phyloP scores from a whole-genome alignment of 768 basidiomycete species.

The Kockovaella imperatae region DNA sequence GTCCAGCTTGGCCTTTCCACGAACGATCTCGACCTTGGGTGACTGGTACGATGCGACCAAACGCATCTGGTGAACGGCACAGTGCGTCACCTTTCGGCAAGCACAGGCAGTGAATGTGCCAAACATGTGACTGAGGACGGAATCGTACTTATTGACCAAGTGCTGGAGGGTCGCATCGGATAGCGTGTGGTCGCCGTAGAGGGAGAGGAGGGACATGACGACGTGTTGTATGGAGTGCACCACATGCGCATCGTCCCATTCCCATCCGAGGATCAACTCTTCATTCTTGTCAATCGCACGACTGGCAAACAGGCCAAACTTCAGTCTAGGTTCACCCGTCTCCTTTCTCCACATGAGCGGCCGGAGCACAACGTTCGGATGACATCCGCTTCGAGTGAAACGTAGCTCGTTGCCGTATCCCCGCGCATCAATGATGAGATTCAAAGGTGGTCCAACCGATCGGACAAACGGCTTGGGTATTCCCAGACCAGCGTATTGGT shows the following conservation, averaged over 20 bases:
- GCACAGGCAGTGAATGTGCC: conserved; percentile 42
- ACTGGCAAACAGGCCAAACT: conserved; percentile 74
- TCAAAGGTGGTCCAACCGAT: conserved; percentile 66
- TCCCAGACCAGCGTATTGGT: conserved; percentile 67
- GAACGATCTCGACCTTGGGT: conserved; percentile 19
- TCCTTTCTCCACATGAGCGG: conserved; percentile 49
- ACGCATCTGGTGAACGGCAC: conserved; percentile 40
- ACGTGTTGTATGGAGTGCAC: conserved; percentile 56
- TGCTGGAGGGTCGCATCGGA: not conserved
- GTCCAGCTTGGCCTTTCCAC: conserved; percentile 16
- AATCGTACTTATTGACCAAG: conserved; percentile 24
- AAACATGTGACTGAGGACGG: conserved; percentile 36
- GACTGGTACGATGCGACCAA: conserved; percentile 24
- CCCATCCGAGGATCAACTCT: conserved; percentile 86
- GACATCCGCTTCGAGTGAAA: conserved; percentile 60
- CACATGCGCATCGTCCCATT: conserved; percentile 90
- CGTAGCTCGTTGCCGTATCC: conserved; percentile 57
- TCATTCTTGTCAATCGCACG: conserved; percentile 67
- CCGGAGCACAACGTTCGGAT: conserved; percentile 59
- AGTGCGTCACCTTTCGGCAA: conserved; percentile 33
- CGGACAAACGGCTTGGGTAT: conserved; percentile 79
- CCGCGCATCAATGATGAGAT: conserved; percentile 72
- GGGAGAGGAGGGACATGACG: conserved; percentile 47
- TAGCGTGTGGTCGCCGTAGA: conserved; percentile 3
- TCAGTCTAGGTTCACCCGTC: conserved; percentile 45